Base-by-base conservation (phyloP, 2,329 filamentous ascomycete species). In the Truncatella angustata region DNA sequence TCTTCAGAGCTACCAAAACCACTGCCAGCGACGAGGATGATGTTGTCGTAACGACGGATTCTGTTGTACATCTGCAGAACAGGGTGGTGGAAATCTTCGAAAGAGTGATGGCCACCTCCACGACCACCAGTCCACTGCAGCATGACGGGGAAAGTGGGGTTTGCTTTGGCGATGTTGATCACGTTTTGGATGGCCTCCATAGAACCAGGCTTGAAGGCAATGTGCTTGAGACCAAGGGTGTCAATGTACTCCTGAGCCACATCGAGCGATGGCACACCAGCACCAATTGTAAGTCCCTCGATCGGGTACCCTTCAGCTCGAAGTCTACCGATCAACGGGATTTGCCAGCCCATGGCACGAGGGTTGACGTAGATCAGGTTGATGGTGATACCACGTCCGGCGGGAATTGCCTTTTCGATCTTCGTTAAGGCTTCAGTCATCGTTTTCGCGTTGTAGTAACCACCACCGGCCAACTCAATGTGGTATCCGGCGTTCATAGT, bases 401-500 rank as follows among this genome's bases (percentile, higher is more conserved):
- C 83, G 24, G 90, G 88, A 56, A 95, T 93, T 18, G 84, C 81
- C 63, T 87, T 85, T 69, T 96, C 91, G 56, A 97, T 93, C 75
- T 94, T 93, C 56, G 74, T 78, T 51, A 97, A 79, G 12, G 92
- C 91, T 39, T 86, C 84, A 0, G 88, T 92, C 88, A 97, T 91
- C 53, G 77, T 85, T 69, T 86, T 88, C 46, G 87, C 86, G 58
- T 87, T 87, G 73, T 90, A 96, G 74, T 96, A 96, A 57, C 91
- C 91, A 69, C 91, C 91, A 66, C 91, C 91, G 54, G 86, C 91
- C 60, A 96, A 79, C 75, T 96, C 91, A 59, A 95, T 90, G 58
- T 95, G 90, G 70, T 96, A 96, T n/a, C 91, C 91, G 50, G 91
- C 90, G 60, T 93, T 93, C 89, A 96, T 96, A 14, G 90, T 93